Base-by-base conservation (phyloP, 805 yeast species). In the Tetrapisispora arboricola region DNA sequence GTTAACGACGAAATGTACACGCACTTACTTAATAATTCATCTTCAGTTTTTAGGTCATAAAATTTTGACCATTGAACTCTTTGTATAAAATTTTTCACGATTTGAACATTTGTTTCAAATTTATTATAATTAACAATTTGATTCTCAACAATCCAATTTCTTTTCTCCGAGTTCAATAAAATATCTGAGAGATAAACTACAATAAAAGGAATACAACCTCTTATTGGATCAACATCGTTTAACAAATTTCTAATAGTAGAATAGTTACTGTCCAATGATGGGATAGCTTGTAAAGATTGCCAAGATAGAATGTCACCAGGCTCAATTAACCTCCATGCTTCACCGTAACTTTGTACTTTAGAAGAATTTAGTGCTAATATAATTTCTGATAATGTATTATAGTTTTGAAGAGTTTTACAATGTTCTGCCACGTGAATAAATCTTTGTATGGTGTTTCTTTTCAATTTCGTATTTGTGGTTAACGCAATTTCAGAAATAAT, bases 181-280 rank as follows among this genome's bases (percentile, higher is more conserved):
- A 90, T 67, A 57, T 90, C 97, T 3, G 88, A 79, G 35, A 90
- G 60, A 52, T 85, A 87, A 24, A 90, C 67, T 1, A 94, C 96
- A 40, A 88, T 75, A 58, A 88, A 90, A 18, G 98, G 97, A 39
- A 90, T 77, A 50, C 94, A 79, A 2, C 97, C 97, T 43, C 67
- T 71, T 37, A 82, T 66, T 31, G 72, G 75, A 43, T 73, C 73
- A 44, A 85, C 68, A 44, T 77, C 78, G 30, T 70, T 57, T 27
- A 61, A 43, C 26, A 60, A 36, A 5, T 48, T 57, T 48, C 96
- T 70, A 45, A 90, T 70, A 40, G 73, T 72, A 38, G 71, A 60
- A 57, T 84, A 90, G 61, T 88, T 85, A 51, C 73, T 73, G 45
- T 78, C 64, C 9, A 96, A 87, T 8, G 88, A 79, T 2, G 87